Conservation (phyloP, 2,329 filamentous ascomycete genomes). For the Pseudopyricularia cyperi region DNA sequence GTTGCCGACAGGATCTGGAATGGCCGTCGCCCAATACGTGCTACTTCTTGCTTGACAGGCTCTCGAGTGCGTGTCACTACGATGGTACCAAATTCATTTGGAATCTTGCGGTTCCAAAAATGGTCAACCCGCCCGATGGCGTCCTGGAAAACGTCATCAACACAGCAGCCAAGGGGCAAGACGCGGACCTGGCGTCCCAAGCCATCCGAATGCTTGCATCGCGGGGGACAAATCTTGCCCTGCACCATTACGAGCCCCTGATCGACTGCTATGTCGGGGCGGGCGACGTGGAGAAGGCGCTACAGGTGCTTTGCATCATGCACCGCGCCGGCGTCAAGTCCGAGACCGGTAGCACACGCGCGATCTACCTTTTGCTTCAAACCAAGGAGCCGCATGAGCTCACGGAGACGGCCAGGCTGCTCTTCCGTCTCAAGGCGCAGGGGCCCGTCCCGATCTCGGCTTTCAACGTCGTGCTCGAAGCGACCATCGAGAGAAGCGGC, state of each 20-base stretch:
- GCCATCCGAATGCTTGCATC: constrained; percentile 54
- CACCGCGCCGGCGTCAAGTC: constrained; percentile 44
- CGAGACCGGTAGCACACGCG: constrained; percentile 46
- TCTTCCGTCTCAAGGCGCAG: constrained; percentile 36
- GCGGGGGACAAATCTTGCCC: constrained; percentile 41
- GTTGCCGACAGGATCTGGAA: constrained; percentile 1
- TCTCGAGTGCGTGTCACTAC: constrained; percentile 50
- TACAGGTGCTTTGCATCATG: constrained; percentile 66
- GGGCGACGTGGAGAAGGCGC: constrained; percentile 49
- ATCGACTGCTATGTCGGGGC: constrained; percentile 53
- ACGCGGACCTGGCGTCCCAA: constrained; percentile 55
- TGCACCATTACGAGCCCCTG: constrained; percentile 69
- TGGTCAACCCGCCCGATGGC: constrained; percentile 35
- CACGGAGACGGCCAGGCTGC: constrained; percentile 31
- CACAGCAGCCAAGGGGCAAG: constrained; percentile 55
- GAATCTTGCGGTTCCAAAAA: constrained; percentile 37
- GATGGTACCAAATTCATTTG: constrained; percentile 58
- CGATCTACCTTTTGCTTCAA: constrained; percentile 43
- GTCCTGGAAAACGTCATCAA: constrained; percentile 46
- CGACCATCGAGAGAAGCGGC: constrained; percentile 9
- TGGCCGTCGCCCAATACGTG: constrained; percentile 40
- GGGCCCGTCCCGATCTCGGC: constrained; percentile 20
- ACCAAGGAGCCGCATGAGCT: constrained; percentile 16
- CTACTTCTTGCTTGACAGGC: constrained; percentile 63
- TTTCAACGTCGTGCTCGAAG: constrained; percentile 27